phyloP scores from a whole-genome alignment of 2,329 filamentous ascomycete genomes.

The Phialocephala subalpina region DNA sequence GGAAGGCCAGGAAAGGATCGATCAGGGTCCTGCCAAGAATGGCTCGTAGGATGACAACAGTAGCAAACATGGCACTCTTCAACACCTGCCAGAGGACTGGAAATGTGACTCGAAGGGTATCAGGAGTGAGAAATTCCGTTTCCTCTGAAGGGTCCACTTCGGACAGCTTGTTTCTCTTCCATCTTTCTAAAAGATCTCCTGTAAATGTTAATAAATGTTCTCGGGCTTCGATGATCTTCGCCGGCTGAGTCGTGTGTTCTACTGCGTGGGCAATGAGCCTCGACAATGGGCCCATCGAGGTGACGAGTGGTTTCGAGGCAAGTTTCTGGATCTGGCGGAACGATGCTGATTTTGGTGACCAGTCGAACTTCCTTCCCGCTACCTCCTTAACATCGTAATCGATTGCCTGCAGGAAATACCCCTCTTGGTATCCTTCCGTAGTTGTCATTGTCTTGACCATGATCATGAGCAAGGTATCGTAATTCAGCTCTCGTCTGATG shows the following conservation, averaged over 20 bases:
- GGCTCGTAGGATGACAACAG: slow-evolving; percentile 67
- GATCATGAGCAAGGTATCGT: slow-evolving; percentile 65
- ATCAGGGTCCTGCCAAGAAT: slow-evolving; percentile 65
- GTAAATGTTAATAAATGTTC: slow-evolving; percentile 61
- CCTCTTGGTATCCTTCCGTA: slow-evolving; percentile 67
- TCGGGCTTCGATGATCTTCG: slow-evolving; percentile 50
- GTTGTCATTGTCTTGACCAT: slow-evolving; percentile 66
- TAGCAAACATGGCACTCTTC: slow-evolving; percentile 69
- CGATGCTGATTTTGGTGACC: slow-evolving; percentile 63
- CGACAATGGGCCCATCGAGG: slow-evolving; percentile 68
- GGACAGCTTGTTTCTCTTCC: slow-evolving; percentile 74
- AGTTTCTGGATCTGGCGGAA: slow-evolving; percentile 64
- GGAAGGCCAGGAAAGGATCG: slow-evolving; percentile 60
- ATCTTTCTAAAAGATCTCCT: slow-evolving; percentile 62
- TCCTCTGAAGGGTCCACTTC: slow-evolving; percentile 71
- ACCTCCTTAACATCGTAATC: slow-evolving; percentile 66
- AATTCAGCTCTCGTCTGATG: slow-evolving; percentile 61
- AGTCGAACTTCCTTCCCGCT: slow-evolving; percentile 61
- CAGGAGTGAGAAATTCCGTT: slow-evolving; percentile 60
- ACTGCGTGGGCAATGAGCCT: slow-evolving; percentile 68
- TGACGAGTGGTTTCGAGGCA: slow-evolving; percentile 62
- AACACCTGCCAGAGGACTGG: slow-evolving; percentile 72
- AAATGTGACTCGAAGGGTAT: slow-evolving; percentile 64
- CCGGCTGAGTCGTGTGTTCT: slow-evolving; percentile 59
- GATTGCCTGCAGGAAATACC: slow-evolving; percentile 69